These are phyloP conservation scores for Cystobasidium tubakii DNA, from an alignment of 768 basidiomycete species.

Conservation along the genomic window DNA sequence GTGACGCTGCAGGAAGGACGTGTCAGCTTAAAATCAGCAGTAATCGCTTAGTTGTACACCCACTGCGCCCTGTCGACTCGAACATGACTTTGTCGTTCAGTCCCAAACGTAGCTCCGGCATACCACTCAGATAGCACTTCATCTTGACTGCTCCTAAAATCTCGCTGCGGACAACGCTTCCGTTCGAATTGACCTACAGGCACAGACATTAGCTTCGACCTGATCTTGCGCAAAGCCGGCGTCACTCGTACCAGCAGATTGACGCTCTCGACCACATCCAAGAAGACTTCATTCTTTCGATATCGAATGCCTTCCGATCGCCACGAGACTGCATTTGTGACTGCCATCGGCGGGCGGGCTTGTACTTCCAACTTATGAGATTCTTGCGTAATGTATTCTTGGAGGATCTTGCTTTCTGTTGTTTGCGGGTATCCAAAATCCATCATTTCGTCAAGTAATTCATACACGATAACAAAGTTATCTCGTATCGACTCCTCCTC, in stretches of 20 bases:
- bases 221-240: no score
- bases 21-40: not conserved
- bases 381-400: conserved; percentile 99
- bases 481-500: conserved; percentile 98
- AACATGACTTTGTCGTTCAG: conserved; percentile 99
- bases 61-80: conserved; percentile 89
- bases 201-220: not conserved
- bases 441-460: conserved; percentile 98
- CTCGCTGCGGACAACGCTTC: conserved; percentile 93
- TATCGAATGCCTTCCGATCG: conserved; percentile 94
- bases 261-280: conserved; percentile 96
- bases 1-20: conserved; percentile 57
- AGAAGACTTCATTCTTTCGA: conserved; percentile 97
- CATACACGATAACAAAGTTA: conserved; percentile 88
- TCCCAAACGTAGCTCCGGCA: conserved; percentile 92
- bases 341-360: conserved; percentile 86
- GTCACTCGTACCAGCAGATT: conserved; percentile 71
- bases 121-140: conserved; percentile 99
- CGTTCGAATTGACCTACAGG: conserved; percentile 82
- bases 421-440: conserved; percentile 99
- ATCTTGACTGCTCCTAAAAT: conserved; percentile 98
- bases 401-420: conserved; percentile 96
- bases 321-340: conserved; percentile 98
- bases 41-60: conserved; percentile 48
- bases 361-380: conserved; percentile 86